Percentiles rank a stretch among this genome's conserved stretches.
phyloP scores from a whole-genome alignment of 1,139 yeast species.

The Sugiyamaella neomexicana region DNA sequence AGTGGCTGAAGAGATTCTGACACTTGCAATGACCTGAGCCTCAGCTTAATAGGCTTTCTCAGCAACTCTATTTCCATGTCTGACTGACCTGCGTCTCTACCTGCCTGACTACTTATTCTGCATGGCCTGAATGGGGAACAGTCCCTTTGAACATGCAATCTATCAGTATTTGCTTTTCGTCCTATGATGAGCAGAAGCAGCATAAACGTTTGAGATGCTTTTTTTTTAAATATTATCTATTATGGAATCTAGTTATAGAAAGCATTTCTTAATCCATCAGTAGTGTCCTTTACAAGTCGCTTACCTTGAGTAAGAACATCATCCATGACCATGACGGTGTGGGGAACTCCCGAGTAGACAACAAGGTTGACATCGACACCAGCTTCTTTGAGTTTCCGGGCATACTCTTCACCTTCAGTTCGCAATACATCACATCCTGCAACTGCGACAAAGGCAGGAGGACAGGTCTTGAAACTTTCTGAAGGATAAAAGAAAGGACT shows the following conservation, averaged over 20 bases:
- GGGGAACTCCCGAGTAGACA: conserved; percentile 50
- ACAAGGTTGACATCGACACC: conserved; percentile 44
- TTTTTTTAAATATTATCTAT: too few relatives aligned
- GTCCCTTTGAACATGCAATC: background rate
- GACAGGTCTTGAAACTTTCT: conserved; percentile 45
- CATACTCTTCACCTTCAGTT: conserved; percentile 50
- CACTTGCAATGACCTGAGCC: background rate
- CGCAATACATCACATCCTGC: conserved; percentile 51
- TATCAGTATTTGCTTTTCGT: background rate
- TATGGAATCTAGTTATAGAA: conserved; percentile 25
- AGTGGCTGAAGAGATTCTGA: background rate
- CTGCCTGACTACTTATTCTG: too few relatives aligned
- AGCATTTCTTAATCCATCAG: conserved; percentile 26
- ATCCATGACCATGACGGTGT: conserved; percentile 53
- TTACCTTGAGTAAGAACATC: conserved; percentile 46
- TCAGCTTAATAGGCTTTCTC: background rate
- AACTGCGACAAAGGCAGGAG: conserved; percentile 48
- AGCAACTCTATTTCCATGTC: background rate
- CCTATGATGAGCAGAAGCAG: too few relatives aligned
- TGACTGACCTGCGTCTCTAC: background rate
- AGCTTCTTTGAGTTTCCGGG: conserved; percentile 44
- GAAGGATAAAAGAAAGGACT: conserved; percentile 49
- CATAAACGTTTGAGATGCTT: too few relatives aligned
- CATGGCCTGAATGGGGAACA: background rate
- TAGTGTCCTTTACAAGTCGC: conserved; percentile 41